These are phyloP conservation scores for Atkinsonella texensis DNA, from an alignment of 2,329 filamentous ascomycete genomes.

Conservation along the genomic window DNA sequence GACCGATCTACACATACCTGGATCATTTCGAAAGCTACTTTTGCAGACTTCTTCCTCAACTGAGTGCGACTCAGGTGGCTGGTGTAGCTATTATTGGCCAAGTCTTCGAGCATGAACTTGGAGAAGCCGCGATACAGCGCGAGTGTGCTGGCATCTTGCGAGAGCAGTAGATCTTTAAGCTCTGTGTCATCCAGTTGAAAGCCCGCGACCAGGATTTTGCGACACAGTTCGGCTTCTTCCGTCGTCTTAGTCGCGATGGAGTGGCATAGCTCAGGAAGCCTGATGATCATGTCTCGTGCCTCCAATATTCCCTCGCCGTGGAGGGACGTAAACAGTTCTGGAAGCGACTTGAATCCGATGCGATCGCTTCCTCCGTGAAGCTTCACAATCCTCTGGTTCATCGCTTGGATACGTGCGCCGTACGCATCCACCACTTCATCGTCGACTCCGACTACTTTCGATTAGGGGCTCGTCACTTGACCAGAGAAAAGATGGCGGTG, in stretches of 20 bases:
- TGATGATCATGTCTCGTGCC: constrained; percentile 17
- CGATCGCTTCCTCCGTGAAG: constrained; percentile 13
- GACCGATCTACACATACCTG: constrained; percentile 8
- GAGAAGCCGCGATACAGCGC: constrained; percentile 49
- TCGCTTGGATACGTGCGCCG: constrained; percentile 22
- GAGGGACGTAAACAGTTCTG: constrained; percentile 18
- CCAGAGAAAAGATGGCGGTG: neutral
- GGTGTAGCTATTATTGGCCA: constrained; percentile 15
- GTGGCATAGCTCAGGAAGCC: constrained; percentile 27
- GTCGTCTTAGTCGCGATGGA: constrained; percentile 15
- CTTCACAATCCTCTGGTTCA: constrained; percentile 19
- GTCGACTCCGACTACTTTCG: constrained; percentile 26
- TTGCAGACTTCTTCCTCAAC: constrained; percentile 17
- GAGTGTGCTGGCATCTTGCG: constrained; percentile 25
- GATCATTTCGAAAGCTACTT: constrained; percentile 23
- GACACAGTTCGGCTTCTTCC: constrained; percentile 17
- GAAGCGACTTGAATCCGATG: constrained; percentile 17
- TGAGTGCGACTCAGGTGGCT: constrained; percentile 15
- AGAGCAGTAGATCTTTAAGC: constrained; percentile 15
- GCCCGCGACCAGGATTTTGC: constrained; percentile 23
- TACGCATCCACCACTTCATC: constrained; percentile 29
- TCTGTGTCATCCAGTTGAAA: constrained; percentile 20
- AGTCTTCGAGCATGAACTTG: constrained; percentile 36
- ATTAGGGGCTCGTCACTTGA: neutral
- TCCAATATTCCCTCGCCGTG: neutral